Evolutionary conservation across 768 basidiomycete genomes (phyloP), one percentile per base, ranked within the genome.

Genomic region (Rhodosporidiobolus odoratus): DNA sequence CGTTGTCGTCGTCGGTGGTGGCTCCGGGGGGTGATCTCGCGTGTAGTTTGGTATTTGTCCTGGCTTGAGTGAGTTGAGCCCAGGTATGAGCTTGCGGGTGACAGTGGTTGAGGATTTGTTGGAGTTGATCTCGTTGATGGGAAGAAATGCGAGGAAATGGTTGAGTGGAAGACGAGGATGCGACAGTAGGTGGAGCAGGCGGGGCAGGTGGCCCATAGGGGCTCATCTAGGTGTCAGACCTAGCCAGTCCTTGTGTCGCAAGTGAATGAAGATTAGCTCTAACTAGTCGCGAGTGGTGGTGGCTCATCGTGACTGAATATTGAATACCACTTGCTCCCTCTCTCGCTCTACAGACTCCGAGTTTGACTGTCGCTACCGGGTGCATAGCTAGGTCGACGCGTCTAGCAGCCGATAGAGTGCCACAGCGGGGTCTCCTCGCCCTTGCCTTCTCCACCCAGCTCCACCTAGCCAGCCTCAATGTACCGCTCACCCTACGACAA

Each of bases 61-160:
- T 3, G 2, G 64, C 64, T 1, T 13, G 45, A 1, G 56, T 56
- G 58, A 72, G 61, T 23, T 68, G 53, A 0, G 52, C 45, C 71
- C 71, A 72, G 4, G 52, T 59, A 27, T 25, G 34, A 9, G 52
- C 63, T 2, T 12, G n/a, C 17, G 34, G 19, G 10, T 43, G 50
- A 35, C 59, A 48, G 21, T n/a, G 47, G 0, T 34, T 25, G 38
- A 72, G 59, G 48, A 68, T 67, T 23, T 21, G n/a, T 25, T 72
- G 48, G 59, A 72, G 40, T 4, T 23, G 58, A 0, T 7, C 0
- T 27, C 48, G 62, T n/a, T 72, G 62, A 0, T 45, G 0, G 8
- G 8, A 52, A 1, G 71, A 40, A 12, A 72, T 30, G 8, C 45
- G n/a, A 1, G 70, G 71, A 45, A 72, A 72, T 30, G 60, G 37